Percentiles rank a stretch among this genome's conserved stretches.
phyloP scores from a whole-genome alignment of 2,329 filamentous ascomycete species.

The Chaetomiaceae sp. region DNA sequence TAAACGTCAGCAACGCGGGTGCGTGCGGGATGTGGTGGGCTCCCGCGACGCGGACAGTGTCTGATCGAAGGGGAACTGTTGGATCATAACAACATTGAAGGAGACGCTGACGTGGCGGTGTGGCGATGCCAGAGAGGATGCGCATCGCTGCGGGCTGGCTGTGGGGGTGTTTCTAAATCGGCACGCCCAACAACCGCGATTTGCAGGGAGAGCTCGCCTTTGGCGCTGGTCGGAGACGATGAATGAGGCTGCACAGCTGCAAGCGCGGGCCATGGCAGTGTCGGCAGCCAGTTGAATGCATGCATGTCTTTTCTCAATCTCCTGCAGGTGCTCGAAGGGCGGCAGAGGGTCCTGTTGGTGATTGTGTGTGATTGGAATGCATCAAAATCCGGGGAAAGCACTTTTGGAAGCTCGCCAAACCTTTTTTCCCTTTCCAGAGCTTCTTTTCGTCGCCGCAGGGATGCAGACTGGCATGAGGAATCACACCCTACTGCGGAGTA shows the following conservation, averaged over 20 bases:
- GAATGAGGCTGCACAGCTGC: too few relatives aligned
- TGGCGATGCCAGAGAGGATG: slow-evolving; percentile 4
- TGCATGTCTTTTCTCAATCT: too few relatives aligned
- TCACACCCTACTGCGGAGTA: not conserved
- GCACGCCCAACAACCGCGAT: too few relatives aligned
- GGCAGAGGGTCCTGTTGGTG: not conserved
- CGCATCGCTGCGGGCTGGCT: not conserved
- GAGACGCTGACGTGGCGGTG: not conserved
- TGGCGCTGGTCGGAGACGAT: too few relatives aligned
- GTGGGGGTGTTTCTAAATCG: not conserved
- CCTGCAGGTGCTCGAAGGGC: too few relatives aligned
- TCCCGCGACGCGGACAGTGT: not conserved
- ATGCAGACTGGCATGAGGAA: not conserved
- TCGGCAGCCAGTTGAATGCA: too few relatives aligned
- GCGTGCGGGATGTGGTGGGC: too few relatives aligned
- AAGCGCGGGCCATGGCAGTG: too few relatives aligned
- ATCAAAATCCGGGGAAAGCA: slow-evolving; percentile 1
- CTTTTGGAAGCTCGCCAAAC: not conserved
- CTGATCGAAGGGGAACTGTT: not conserved
- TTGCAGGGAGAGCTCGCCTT: not conserved
- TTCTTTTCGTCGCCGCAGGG: not conserved
- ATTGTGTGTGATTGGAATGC: not conserved
- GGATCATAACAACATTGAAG: not conserved
- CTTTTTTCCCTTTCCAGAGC: not conserved
- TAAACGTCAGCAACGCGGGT: too few relatives aligned